Percentiles rank a stretch among this genome's conserved stretches.
Conservation (phyloP, 164 flowering plant genomes). For the Warburgia ugandensis region DNA sequence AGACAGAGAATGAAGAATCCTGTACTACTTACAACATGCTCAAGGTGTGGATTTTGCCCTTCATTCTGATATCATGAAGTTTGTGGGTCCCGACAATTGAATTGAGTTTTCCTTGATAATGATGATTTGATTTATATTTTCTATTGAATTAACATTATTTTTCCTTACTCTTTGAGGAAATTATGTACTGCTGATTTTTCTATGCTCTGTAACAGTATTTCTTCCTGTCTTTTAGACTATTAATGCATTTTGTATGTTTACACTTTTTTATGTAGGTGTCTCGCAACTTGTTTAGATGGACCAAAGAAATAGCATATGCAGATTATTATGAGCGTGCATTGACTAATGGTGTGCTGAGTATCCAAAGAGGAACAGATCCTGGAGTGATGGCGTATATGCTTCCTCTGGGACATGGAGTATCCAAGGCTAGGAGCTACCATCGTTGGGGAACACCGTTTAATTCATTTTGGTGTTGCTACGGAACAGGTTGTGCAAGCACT, state of each 20-base stretch:
- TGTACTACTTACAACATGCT: slow-evolving; percentile 96
- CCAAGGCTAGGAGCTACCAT: slow-evolving; percentile 62
- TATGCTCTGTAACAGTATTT: too few species aligned
- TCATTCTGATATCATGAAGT: neutral
- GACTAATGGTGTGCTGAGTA: slow-evolving; percentile 82
- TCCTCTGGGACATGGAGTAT: slow-evolving; percentile 67
- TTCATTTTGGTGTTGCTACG: slow-evolving; percentile 96
- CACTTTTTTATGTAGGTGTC: slow-evolving; percentile 44
- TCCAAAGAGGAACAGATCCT: slow-evolving; percentile 85
- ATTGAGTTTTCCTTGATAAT: too few species aligned
- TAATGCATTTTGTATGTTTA: neutral
- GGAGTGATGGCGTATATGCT: slow-evolving; percentile 96
- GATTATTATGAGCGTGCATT: slow-evolving; percentile 93
- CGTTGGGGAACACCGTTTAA: slow-evolving; percentile 69
- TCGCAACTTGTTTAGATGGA: slow-evolving; percentile 86
- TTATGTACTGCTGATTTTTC: too few species aligned
- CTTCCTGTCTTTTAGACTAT: too few species aligned
- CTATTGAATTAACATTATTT: too few species aligned
- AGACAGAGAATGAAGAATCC: slow-evolving; percentile 77
- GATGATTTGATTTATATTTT: too few species aligned
- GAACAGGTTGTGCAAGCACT: slow-evolving; percentile 76
- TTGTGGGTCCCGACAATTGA: neutral
- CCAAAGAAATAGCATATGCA: slow-evolving; percentile 79
- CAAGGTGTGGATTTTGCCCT: slow-evolving; percentile 41
- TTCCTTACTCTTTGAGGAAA: too few species aligned